Evolutionary conservation across 768 basidiomycete species (phyloP).

Genomic region (Kwoniella botswanensis): DNA sequence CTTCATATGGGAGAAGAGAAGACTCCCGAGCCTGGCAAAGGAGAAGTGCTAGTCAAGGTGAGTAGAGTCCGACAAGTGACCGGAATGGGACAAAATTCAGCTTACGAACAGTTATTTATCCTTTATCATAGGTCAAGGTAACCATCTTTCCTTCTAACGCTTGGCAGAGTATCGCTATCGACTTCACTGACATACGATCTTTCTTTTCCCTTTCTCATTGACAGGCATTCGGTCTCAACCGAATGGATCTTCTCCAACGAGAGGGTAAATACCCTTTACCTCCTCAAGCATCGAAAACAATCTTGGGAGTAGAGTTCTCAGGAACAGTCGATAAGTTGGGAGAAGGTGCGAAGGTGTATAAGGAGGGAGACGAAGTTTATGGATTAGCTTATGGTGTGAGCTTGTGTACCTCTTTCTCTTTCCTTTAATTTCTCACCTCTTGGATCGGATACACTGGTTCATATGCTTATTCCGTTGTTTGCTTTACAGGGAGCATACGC

Average conservation of each 20-base stretch:
- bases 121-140: constrained; percentile 34
- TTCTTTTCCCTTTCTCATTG: neutral
- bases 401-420: neutral
- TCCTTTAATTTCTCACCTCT: neutral
- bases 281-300: constrained; percentile 68
- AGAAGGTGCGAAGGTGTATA: constrained; percentile 64
- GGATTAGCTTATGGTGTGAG: constrained; percentile 81
- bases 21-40: constrained; percentile 66
- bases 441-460: neutral
- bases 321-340: constrained; percentile 68
- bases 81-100: neutral
- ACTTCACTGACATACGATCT: neutral
- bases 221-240: constrained; percentile 81
- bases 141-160: neutral
- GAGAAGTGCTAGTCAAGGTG: constrained; percentile 81
- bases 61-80: too few relatives aligned
- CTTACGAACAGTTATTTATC: neutral
- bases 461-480: neutral
- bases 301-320: constrained; percentile 88
- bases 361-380: constrained; percentile 72
- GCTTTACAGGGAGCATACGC: constrained; percentile 80
- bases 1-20: constrained; percentile 76
- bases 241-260: constrained; percentile 74
- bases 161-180: neutral
- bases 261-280: constrained; percentile 71